Conservation (phyloP, 805 yeast species). For the Pichia gijzeniarum region DNA sequence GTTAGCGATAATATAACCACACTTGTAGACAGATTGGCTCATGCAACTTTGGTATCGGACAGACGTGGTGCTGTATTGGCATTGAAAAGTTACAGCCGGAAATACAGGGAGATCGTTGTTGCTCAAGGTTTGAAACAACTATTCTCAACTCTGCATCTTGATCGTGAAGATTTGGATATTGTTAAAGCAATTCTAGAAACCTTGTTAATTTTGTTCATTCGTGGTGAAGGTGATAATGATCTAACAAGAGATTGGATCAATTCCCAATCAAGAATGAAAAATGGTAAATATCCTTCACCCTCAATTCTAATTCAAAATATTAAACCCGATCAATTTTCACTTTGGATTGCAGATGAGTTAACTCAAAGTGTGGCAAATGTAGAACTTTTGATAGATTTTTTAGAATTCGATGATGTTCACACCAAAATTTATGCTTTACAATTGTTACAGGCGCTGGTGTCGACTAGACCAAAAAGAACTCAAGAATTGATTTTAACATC, state of each 20-base stretch:
- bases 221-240: slow-evolving; percentile 55
- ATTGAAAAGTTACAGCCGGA: slow-evolving; percentile 80
- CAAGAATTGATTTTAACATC: slow-evolving; percentile 66
- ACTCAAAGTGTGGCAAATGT: slow-evolving; percentile 54
- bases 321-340: slow-evolving; percentile 73
- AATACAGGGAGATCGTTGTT: slow-evolving; percentile 83
- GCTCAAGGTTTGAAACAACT: slow-evolving; percentile 79
- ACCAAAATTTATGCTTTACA: slow-evolving; percentile 77
- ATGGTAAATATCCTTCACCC: slow-evolving; percentile 78
- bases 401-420: slow-evolving; percentile 56
- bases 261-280: slow-evolving; percentile 63
- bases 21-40: slow-evolving; percentile 77
- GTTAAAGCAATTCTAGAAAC: slow-evolving; percentile 83
- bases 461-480: slow-evolving; percentile 66
- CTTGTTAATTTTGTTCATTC: slow-evolving; percentile 68
- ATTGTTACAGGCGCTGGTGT: slow-evolving; percentile 72
- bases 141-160: slow-evolving; percentile 57
- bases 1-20: slow-evolving; percentile 80
- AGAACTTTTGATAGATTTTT: slow-evolving; percentile 41
- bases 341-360: slow-evolving; percentile 94
- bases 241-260: slow-evolving; percentile 64
- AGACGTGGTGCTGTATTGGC: slow-evolving; percentile 88
- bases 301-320: slow-evolving; percentile 46
- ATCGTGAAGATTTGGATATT: slow-evolving; percentile 57
- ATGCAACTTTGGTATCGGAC: slow-evolving; percentile 77